phyloP scores from a whole-genome alignment of 441 rosid genomes.

The Brassica balearica region DNA sequence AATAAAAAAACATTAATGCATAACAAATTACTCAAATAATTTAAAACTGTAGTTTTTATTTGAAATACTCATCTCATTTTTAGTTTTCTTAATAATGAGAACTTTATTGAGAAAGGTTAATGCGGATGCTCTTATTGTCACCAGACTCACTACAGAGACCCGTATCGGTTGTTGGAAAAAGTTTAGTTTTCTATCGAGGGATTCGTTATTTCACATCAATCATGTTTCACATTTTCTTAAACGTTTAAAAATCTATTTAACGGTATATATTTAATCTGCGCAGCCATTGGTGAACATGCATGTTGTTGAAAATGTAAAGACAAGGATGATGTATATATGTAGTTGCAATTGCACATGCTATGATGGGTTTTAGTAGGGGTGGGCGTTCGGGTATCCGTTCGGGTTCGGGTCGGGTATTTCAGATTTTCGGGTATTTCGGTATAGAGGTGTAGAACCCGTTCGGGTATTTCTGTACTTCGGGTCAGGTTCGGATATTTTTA shows the following conservation, averaged over 20 bases:
- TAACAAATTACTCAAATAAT: neutral
- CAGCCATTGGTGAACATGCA: constrained; percentile 40
- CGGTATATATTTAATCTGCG: constrained; percentile 27
- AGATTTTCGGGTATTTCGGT: no score
- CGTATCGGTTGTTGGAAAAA: neutral
- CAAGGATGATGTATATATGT: constrained; percentile 30
- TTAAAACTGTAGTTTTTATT: neutral
- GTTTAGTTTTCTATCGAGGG: neutral
- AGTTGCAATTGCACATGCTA: constrained; percentile 41
- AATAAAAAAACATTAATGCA: neutral
- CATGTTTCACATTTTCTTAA: constrained; percentile 24
- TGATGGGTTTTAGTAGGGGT: constrained; percentile 39
- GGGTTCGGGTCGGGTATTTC: no score
- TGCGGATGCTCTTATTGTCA: neutral
- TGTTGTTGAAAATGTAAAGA: constrained; percentile 33
- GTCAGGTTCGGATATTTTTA: no score
- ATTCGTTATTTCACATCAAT: constrained; percentile 25
- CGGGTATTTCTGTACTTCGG: no score
- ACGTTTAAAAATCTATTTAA: constrained; percentile 22
- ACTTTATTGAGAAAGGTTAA: neutral
- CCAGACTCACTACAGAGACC: neutral
- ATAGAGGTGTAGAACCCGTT: no score
- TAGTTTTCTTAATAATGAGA: neutral
- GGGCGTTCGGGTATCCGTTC: no score
- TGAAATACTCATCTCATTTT: neutral